Percentiles rank a stretch among this genome's conserved stretches.
phyloP scores from a whole-genome alignment of 306 rosid genomes.

The Cicer chorassanicum region DNA sequence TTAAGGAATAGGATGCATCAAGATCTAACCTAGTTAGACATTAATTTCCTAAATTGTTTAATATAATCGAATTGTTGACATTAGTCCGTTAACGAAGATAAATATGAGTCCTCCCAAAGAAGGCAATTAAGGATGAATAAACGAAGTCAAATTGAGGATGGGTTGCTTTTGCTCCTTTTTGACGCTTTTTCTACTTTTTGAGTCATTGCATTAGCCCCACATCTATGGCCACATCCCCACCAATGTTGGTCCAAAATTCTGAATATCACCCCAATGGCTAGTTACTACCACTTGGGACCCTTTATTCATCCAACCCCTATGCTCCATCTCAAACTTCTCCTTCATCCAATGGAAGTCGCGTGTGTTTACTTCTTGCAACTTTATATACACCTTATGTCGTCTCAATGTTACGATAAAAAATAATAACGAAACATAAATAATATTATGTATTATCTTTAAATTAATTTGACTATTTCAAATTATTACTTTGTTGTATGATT shows the following conservation, averaged over 20 bases:
- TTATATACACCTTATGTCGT: not conserved
- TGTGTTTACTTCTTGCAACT: not conserved
- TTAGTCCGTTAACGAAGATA: constrained; percentile 16
- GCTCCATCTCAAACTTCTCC: not conserved
- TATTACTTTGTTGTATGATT: too few species aligned
- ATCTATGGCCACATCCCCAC: constrained; percentile 34
- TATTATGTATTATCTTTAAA: too few species aligned
- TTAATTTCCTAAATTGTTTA: constrained; percentile 25
- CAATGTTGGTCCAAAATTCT: constrained; percentile 49
- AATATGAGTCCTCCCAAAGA: constrained; percentile 7
- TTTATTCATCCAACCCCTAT: constrained; percentile 13
- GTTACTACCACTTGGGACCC: constrained; percentile 35
- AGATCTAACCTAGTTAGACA: constrained; percentile 19
- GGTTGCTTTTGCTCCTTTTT: constrained; percentile 41
- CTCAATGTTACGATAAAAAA: too few species aligned
- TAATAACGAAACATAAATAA: too few species aligned
- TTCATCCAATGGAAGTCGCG: constrained; percentile 38
- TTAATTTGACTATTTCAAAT: too few species aligned
- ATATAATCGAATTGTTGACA: not conserved
- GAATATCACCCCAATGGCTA: constrained; percentile 48
- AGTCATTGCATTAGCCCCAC: constrained; percentile 28
- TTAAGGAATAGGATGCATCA: not conserved
- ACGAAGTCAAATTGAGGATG: constrained; percentile 36
- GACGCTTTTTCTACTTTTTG: constrained; percentile 43
- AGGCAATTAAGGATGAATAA: not conserved